These are phyloP conservation scores for Closterium sp. DNA, from an alignment of 139 green algal species.

Conservation along the genomic window DNA sequence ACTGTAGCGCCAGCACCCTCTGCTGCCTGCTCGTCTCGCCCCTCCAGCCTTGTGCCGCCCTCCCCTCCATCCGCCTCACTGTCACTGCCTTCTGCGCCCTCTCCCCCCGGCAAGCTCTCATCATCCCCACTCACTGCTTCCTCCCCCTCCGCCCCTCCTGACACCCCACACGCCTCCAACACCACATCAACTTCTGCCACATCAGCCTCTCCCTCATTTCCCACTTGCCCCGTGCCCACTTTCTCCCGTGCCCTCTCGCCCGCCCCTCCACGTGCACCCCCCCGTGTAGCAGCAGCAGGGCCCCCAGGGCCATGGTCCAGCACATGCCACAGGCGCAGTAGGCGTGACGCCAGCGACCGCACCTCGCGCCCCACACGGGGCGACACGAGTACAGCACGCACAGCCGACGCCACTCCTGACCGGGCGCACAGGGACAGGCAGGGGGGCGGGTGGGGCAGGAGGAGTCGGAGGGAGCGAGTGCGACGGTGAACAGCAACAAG, in stretches of 20 bases:
- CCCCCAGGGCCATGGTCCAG: not conserved
- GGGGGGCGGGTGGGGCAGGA: not conserved
- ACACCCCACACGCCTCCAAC: not conserved
- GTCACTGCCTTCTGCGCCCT: no score
- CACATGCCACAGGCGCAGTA: not conserved
- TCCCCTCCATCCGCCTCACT: no score
- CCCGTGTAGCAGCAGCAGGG: not conserved
- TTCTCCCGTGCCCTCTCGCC: not conserved
- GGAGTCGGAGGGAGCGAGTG: not conserved
- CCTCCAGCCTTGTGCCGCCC: no score
- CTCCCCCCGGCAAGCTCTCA: not conserved
- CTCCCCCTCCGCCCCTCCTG: not conserved
- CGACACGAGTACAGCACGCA: not conserved
- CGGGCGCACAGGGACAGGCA: not conserved
- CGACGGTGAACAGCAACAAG: not conserved
- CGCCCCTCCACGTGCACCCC: not conserved
- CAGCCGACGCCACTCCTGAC: not conserved
- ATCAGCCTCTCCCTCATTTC: not conserved
- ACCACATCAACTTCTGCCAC: no score
- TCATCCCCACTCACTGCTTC: not conserved
- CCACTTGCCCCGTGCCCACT: not conserved
- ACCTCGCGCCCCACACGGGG: not conserved
- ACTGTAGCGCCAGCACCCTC: no score
- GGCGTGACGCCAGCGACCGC: not conserved
- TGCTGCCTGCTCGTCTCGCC: no score